Conservation (phyloP, 495 filamentous ascomycete species). For the Lophiostoma macrostomum region DNA sequence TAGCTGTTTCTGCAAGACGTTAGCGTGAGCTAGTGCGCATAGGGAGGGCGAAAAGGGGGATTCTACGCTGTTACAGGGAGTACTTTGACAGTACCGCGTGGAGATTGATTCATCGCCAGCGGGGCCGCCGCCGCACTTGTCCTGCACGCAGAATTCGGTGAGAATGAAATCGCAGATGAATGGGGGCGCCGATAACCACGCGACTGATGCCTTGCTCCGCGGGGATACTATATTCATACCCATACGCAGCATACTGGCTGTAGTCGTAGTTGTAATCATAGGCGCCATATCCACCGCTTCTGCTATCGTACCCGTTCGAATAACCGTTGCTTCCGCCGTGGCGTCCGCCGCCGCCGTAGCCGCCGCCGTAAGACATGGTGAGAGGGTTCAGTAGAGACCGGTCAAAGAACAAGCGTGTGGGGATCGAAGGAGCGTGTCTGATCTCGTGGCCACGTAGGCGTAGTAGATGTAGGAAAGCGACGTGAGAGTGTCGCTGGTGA, state of each 20-base stretch:
- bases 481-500: conserved; percentile 18
- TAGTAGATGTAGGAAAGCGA: conserved; percentile 17
- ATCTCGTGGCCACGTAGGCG: background rate
- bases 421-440: conserved; percentile 13
- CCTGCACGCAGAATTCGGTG: conserved; percentile 20
- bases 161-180: conserved; percentile 25
- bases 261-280: conserved; percentile 27
- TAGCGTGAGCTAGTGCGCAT: background rate
- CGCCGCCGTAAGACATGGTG: conserved; percentile 73
- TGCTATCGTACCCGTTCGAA: conserved; percentile 33
- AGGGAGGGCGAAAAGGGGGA: conserved; percentile 2
- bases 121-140: conserved; percentile 11
- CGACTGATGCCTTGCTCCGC: conserved; percentile 14
- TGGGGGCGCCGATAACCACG: conserved; percentile 20
- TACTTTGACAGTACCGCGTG: too few species aligned
- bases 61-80: conserved; percentile 23
- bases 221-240: conserved; percentile 30
- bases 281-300: conserved; percentile 21
- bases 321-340: conserved; percentile 35
- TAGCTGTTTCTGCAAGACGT: conserved; percentile 13
- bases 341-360: conserved; percentile 49
- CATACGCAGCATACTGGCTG: conserved; percentile 26
- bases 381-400: conserved; percentile 27
- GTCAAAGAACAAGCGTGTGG: conserved; percentile 19
- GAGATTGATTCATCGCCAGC: too few species aligned